Evolutionary conservation across 2,329 filamentous ascomycete species (phyloP).

Genomic region (Aurifilum marmelostoma): DNA sequence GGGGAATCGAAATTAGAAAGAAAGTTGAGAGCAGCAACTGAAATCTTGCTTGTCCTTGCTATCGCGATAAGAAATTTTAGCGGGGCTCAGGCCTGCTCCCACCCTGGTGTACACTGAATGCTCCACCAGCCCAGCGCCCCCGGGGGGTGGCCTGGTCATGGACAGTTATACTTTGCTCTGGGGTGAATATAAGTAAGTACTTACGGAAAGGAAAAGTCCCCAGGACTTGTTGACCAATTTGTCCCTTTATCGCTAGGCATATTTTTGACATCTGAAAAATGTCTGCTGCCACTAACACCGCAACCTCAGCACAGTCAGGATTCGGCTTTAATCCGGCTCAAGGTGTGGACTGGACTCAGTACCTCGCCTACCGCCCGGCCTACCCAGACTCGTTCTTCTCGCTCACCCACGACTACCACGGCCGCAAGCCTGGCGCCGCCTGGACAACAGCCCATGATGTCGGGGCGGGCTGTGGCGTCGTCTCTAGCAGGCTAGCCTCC

Average conservation of each 20-base stretch:
- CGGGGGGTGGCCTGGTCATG: neutral
- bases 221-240: neutral
- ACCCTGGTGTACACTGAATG: neutral
- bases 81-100: neutral
- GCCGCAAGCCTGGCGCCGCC: conserved; percentile 12
- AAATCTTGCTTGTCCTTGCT: conserved; percentile 7
- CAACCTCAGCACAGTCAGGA: conserved; percentile 3
- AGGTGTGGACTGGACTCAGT: conserved; percentile 31
- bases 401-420: conserved; percentile 31
- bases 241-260: neutral
- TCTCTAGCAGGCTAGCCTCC: conserved; percentile 28
- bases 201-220: neutral
- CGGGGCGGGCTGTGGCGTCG: conserved; percentile 31
- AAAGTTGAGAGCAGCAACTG: neutral
- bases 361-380: conserved; percentile 28
- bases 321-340: conserved; percentile 24
- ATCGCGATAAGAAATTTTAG: conserved; percentile 27
- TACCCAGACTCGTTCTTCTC: conserved; percentile 31
- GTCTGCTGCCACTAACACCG: neutral
- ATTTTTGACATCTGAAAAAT: neutral
- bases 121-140: too few relatives aligned
- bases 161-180: neutral
- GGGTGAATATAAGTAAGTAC: too few relatives aligned
- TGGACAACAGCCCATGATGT: conserved; percentile 31
- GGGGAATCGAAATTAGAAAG: neutral